Conservation (phyloP, 352 stramenopile genomes). For the Pythium biforme region DNA sequence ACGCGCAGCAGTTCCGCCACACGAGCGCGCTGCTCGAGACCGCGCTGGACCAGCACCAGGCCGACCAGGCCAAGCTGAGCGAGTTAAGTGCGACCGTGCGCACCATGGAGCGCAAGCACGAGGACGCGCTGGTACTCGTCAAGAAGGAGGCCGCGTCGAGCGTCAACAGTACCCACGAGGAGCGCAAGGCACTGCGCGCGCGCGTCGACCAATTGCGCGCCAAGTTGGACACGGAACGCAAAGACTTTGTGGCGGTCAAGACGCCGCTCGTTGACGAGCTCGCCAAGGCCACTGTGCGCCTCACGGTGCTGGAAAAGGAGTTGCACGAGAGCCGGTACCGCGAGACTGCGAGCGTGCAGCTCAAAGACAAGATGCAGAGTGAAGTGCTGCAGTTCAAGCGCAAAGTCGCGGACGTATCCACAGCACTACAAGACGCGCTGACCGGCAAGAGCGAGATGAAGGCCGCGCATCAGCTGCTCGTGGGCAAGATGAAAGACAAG, state of each 20-base stretch:
- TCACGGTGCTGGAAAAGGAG: conserved; percentile 69
- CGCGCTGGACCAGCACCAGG: conserved; percentile 71
- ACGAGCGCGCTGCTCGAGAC: conserved; percentile 72
- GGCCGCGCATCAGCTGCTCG: conserved; percentile 40
- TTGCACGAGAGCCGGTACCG: conserved; percentile 57
- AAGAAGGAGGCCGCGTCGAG: conserved; percentile 50
- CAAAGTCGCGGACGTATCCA: conserved; percentile 52
- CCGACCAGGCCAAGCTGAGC: conserved; percentile 51
- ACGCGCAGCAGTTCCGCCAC: conserved; percentile 58
- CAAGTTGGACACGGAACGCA: conserved; percentile 65
- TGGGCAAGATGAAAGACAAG: conserved; percentile 64
- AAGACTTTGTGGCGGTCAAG: conserved; percentile 61
- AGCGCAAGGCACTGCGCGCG: conserved; percentile 66
- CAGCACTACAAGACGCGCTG: conserved; percentile 51
- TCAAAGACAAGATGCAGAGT: conserved; percentile 66
- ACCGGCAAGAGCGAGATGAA: conserved; percentile 47
- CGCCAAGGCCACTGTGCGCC: conserved; percentile 43
- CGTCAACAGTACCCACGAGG: conserved; percentile 60
- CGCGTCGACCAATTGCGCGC: conserved; percentile 64
- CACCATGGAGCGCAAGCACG: conserved; percentile 59
- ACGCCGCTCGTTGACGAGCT: conserved; percentile 53
- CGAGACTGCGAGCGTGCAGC: conserved; percentile 58
- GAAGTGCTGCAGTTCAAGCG: conserved; percentile 53
- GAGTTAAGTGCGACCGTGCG: conserved; percentile 55
- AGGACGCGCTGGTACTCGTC: conserved; percentile 56